Conservation (phyloP, 2,329 filamentous ascomycete species). For the Aspergillus spinulosporus region DNA sequence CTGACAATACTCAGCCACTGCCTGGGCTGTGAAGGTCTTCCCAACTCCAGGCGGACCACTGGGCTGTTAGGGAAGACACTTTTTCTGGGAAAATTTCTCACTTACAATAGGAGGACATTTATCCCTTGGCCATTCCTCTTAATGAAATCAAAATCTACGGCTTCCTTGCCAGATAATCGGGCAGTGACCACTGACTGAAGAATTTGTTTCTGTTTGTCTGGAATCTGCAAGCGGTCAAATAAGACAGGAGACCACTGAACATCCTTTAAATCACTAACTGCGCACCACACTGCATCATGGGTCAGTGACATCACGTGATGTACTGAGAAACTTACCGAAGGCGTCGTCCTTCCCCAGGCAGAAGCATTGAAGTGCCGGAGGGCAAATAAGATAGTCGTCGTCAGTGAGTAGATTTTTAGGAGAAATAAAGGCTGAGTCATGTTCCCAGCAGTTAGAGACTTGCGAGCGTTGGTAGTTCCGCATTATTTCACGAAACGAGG, state of each 20-base stretch:
- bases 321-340: too few species aligned
- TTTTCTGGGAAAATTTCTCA: neutral
- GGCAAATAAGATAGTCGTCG: too few species aligned
- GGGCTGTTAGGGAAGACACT: neutral
- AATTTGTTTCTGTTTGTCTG: slow-evolving; percentile 21
- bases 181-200: slow-evolving; percentile 22
- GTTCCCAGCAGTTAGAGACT: neutral
- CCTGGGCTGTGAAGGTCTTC: slow-evolving; percentile 4
- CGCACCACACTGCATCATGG: slow-evolving; percentile 13
- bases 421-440: too few species aligned
- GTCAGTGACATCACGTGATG: too few species aligned
- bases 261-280: slow-evolving; percentile 22
- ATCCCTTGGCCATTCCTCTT: slow-evolving; percentile 34
- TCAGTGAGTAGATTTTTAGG: too few species aligned
- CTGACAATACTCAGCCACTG: neutral
- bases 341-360: neutral
- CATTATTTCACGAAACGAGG: slow-evolving; percentile 2
- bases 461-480: neutral
- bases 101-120: slow-evolving; percentile 1
- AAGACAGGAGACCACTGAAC: slow-evolving; percentile 22
- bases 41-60: slow-evolving; percentile 7
- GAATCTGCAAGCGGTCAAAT: slow-evolving; percentile 26
- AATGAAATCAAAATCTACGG: slow-evolving; percentile 30
- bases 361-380: neutral
- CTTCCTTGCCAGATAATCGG: slow-evolving; percentile 21